These are phyloP conservation scores for Apiotrichum mycotoxinovorans DNA, from an alignment of 1,284 basidiomycete species.

Conservation along the genomic window DNA sequence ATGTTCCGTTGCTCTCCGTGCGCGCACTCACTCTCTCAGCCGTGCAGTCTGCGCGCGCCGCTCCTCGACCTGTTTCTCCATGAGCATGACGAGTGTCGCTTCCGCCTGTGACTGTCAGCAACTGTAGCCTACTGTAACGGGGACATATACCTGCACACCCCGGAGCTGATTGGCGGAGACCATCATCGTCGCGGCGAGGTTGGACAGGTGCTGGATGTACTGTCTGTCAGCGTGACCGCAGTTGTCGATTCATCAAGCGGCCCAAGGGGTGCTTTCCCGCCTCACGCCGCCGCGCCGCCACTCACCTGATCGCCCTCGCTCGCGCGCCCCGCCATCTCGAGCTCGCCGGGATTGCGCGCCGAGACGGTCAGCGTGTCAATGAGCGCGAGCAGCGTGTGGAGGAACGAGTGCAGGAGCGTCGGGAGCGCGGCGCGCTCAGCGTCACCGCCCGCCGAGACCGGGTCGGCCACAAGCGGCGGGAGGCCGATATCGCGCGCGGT, in stretches of 20 bases:
- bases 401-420: conserved; percentile 38
- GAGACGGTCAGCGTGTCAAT: conserved; percentile 40
- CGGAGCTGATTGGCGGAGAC: conserved; percentile 42
- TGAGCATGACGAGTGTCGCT: conserved; percentile 42
- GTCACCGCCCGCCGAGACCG: conserved; percentile 16
- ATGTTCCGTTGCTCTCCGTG: not conserved
- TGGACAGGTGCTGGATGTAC: conserved; percentile 47
- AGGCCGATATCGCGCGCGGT: conserved; percentile 34
- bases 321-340: conserved; percentile 31
- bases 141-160: conserved; percentile 33
- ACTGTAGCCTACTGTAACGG: not conserved
- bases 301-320: conserved; percentile 46
- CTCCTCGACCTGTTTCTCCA: conserved; percentile 43
- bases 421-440: conserved; percentile 26
- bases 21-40: conserved; percentile 27
- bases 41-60: conserved; percentile 32
- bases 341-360: conserved; percentile 37
- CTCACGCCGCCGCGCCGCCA: too few species aligned
- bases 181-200: conserved; percentile 46
- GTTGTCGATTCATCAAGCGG: not conserved
- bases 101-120: conserved; percentile 33
- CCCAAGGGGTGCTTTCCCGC: too few species aligned
- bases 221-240: conserved; percentile 12
- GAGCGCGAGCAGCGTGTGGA: conserved; percentile 42
- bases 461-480: conserved; percentile 24